Conservation (phyloP, 2,329 filamentous ascomycete species). For the Rugonectria rugulosa region DNA sequence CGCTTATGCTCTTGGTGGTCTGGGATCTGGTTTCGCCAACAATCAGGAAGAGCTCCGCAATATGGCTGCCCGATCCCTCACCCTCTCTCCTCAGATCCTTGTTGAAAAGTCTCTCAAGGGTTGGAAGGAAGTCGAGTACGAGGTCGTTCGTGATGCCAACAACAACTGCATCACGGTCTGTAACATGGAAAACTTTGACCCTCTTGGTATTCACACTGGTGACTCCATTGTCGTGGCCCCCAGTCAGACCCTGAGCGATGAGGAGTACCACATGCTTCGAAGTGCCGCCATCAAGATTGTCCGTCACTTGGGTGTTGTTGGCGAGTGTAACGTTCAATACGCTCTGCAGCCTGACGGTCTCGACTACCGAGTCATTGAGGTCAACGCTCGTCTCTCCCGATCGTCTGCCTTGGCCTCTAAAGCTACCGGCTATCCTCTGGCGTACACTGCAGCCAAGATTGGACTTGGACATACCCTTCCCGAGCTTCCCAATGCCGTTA, state of each 20-base stretch:
- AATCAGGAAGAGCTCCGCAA: constrained; percentile 94
- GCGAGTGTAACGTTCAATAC: constrained; percentile 99
- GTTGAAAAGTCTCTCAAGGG: constrained; percentile 99
- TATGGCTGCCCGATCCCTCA: constrained; percentile 90
- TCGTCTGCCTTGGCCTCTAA: constrained; percentile 98
- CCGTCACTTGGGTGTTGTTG: constrained; percentile 93
- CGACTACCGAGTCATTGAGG: constrained; percentile 98
- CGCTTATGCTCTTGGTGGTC: constrained; percentile 93
- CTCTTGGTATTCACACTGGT: constrained; percentile 95
- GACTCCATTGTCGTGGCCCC: constrained; percentile 98
- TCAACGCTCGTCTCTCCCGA: constrained; percentile 97
- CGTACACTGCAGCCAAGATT: constrained; percentile 98
- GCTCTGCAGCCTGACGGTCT: constrained; percentile 94
- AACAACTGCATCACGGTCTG: constrained; percentile 99
- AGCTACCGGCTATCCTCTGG: constrained; percentile 95
- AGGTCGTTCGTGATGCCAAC: constrained; percentile 94
- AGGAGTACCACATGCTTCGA: constrained; percentile 99
- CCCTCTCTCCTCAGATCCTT: constrained; percentile 92
- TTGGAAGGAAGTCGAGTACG: constrained; percentile 99
- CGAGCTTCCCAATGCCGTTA: constrained; percentile 96
- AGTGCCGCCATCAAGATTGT: constrained; percentile 98
- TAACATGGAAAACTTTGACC: constrained; percentile 87
- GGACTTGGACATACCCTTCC: constrained; percentile 94
- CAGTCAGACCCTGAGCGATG: constrained; percentile 94
- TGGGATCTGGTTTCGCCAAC: constrained; percentile 95